These are phyloP conservation scores for Sedum album DNA, from an alignment of 164 flowering plant genomes.

Conservation along the genomic window DNA sequence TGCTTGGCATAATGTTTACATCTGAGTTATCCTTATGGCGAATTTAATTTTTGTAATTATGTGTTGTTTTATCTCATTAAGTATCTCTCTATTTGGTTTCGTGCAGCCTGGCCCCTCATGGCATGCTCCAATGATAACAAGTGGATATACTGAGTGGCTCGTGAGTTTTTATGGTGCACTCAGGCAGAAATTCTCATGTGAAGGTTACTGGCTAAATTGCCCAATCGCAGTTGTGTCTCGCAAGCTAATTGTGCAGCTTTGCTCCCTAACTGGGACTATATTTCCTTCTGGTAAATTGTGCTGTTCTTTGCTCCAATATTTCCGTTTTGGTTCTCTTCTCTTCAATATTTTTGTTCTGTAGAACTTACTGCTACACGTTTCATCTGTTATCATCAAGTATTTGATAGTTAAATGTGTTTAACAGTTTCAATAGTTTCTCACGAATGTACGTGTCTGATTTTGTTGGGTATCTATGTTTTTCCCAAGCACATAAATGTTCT, in stretches of 20 bases:
- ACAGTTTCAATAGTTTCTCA: neutral
- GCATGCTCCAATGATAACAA: conserved; percentile 61
- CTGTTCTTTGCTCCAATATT: conserved; percentile 1
- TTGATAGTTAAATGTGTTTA: neutral
- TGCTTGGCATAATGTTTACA: neutral
- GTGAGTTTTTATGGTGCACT: conserved; percentile 67
- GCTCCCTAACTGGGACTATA: conserved; percentile 74
- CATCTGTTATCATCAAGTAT: neutral
- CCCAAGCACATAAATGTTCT: neutral
- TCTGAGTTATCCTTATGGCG: no score
- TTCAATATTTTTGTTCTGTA: neutral
- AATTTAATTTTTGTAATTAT: no score
- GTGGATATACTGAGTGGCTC: conserved; percentile 83
- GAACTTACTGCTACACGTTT: neutral
- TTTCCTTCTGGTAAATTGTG: conserved; percentile 68
- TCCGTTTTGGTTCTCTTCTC: neutral
- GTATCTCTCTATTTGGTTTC: conserved; percentile 3
- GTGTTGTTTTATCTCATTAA: neutral
- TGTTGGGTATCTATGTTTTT: neutral
- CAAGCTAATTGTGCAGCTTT: conserved; percentile 72
- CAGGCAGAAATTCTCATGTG: conserved; percentile 53
- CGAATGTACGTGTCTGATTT: neutral
- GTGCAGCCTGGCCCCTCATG: conserved; percentile 83
- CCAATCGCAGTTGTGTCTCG: conserved; percentile 92
- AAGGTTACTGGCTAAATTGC: conserved; percentile 77